A percentile compares a stretch with the other conserved stretches of the same genome.
phyloP scores from a whole-genome alignment of 345 rosid genomes.

The Alliaria petiolata region DNA sequence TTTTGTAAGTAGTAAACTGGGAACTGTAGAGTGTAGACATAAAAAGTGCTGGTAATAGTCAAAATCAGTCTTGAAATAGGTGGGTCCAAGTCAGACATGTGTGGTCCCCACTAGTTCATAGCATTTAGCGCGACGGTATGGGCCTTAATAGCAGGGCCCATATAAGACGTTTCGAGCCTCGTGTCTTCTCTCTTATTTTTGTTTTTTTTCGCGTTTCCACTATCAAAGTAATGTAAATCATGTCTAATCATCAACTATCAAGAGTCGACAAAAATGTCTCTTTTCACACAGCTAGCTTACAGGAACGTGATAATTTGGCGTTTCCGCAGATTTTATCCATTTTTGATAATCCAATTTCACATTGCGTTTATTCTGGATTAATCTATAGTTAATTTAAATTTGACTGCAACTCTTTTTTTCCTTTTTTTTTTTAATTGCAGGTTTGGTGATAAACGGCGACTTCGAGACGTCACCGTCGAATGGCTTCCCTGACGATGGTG shows the following conservation, averaged over 20 bases:
- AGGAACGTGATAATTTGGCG: constrained; percentile 5
- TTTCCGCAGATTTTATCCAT: neutral
- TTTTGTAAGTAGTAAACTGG: neutral
- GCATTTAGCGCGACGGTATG: constrained; percentile 2
- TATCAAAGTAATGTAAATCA: neutral
- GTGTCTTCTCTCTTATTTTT: neutral
- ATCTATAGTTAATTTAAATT: neutral
- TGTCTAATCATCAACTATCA: constrained; percentile 7
- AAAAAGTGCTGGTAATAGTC: neutral
- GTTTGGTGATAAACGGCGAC: constrained; percentile 69
- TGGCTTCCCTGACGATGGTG: constrained; percentile 64
- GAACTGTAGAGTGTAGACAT: neutral
- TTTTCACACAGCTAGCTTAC: constrained; percentile 23
- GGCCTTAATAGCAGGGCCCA: constrained; percentile 7
- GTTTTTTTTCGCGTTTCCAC: neutral
- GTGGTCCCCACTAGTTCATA: constrained; percentile 13
- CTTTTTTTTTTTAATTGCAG: constrained; percentile 27
- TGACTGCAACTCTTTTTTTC: neutral
- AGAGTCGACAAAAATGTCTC: constrained; percentile 13
- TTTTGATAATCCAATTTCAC: neutral
- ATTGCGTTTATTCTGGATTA: neutral
- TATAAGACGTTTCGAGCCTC: constrained; percentile 1
- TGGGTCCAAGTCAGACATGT: neutral
- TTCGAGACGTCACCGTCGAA: constrained; percentile 66
- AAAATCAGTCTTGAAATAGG: constrained; percentile 12